Percentiles rank a stretch among this genome's conserved stretches.
These are phyloP conservation scores for Metarhizium anisopliae DNA, from an alignment of 2,329 filamentous ascomycete genomes.

Conservation along the genomic window DNA sequence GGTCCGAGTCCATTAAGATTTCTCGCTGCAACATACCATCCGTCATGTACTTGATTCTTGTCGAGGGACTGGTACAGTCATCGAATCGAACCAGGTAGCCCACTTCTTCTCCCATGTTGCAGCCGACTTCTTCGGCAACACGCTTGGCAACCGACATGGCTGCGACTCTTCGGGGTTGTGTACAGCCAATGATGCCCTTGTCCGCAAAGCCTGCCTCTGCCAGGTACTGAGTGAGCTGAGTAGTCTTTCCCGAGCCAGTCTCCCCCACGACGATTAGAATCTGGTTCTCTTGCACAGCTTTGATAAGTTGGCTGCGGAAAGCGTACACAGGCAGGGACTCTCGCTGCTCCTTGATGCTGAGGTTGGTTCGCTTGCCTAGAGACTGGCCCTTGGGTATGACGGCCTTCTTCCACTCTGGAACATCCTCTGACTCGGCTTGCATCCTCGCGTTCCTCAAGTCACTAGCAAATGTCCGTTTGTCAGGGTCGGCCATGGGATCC, in stretches of 20 bases:
- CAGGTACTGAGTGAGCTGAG: slow-evolving; percentile 89
- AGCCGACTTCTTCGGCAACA: slow-evolving; percentile 92
- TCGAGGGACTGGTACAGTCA: slow-evolving; percentile 78
- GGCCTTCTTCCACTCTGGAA: slow-evolving; percentile 89
- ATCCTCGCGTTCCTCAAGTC: slow-evolving; percentile 65
- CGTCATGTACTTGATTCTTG: slow-evolving; percentile 99
- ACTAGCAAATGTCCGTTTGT: slow-evolving; percentile 79
- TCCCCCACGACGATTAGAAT: slow-evolving; percentile 94
- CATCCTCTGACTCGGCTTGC: slow-evolving; percentile 52
- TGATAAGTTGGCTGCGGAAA: slow-evolving; percentile 78
- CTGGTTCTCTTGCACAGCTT: slow-evolving; percentile 81
- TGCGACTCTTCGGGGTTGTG: slow-evolving; percentile 91
- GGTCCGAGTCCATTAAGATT: slow-evolving; percentile 81
- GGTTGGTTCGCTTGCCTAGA: slow-evolving; percentile 75
- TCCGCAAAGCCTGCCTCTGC: slow-evolving; percentile 88
- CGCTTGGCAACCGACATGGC: slow-evolving; percentile 97
- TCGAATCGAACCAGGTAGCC: slow-evolving; percentile 98
- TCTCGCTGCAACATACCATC: slow-evolving; percentile 97
- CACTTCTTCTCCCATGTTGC: slow-evolving; percentile 81
- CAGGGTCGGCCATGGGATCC: slow-evolving; percentile 85
- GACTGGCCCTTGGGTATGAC: slow-evolving; percentile 72
- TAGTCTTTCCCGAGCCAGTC: slow-evolving; percentile 95
- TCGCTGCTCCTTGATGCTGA: slow-evolving; percentile 93
- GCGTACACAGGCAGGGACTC: slow-evolving; percentile 82
- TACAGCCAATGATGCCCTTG: slow-evolving; percentile 86